These are phyloP conservation scores for Talaromyces sp. DNA, from an alignment of 2,329 filamentous ascomycete genomes.

Conservation along the genomic window DNA sequence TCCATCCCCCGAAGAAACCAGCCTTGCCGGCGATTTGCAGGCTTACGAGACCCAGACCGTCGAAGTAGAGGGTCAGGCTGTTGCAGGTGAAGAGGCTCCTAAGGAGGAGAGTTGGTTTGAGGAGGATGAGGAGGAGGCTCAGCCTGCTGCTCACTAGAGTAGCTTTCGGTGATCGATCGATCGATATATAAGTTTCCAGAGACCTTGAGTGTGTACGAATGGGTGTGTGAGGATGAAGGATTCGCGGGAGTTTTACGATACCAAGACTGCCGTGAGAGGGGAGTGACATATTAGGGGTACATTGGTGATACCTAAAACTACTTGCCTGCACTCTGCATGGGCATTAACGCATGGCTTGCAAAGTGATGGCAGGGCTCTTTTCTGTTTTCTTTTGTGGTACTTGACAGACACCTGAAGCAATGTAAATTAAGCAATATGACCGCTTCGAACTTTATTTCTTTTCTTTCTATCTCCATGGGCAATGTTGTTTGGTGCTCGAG, in stretches of 20 bases:
- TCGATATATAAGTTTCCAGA: not conserved
- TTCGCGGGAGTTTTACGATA: not conserved
- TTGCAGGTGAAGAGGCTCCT: conserved; percentile 56
- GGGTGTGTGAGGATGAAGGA: not conserved
- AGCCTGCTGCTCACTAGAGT: conserved; percentile 39
- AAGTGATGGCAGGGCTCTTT: not conserved
- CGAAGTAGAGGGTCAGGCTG: conserved; percentile 84
- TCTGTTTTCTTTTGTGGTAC: conserved; percentile 12
- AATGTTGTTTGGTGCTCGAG: not conserved
- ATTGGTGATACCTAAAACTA: not conserved
- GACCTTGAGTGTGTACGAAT: not conserved
- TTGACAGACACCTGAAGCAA: conserved; percentile 9
- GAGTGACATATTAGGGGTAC: not conserved
- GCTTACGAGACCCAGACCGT: conserved; percentile 92
- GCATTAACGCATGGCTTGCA: not conserved
- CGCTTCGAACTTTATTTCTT: not conserved
- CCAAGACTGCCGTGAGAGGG: not conserved
- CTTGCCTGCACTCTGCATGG: not conserved
- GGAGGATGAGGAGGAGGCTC: conserved; percentile 56
- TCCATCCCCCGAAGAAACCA: conserved; percentile 84
- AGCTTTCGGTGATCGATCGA: not conserved
- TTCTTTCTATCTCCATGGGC: no score
- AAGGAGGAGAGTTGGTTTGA: conserved; percentile 75
- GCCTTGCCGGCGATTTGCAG: conserved; percentile 85
- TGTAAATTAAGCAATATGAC: conserved; percentile 13